These are phyloP conservation scores for Crithidia thermophila DNA, from an alignment of 208 protist species.

Conservation along the genomic window DNA sequence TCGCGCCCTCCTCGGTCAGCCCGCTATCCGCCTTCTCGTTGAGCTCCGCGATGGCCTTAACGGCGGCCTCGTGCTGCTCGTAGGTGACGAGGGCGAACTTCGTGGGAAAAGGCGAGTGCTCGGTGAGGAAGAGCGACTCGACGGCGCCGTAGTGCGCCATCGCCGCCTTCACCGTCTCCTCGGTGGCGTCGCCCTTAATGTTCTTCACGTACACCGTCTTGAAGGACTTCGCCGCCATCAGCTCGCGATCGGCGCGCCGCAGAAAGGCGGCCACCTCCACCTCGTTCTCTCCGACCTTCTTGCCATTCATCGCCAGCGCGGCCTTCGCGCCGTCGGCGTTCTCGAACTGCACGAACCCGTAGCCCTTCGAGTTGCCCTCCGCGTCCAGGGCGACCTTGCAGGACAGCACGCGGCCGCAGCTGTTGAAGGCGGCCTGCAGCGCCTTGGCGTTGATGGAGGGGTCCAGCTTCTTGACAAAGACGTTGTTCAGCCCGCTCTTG, in stretches of 20 bases:
- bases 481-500: conserved; percentile 94
- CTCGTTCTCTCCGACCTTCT: conserved; percentile 78
- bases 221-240: conserved; percentile 75
- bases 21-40: conserved; percentile 39
- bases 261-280: conserved; percentile 87
- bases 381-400: conserved; percentile 89
- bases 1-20: conserved; percentile 18
- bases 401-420: conserved; percentile 96
- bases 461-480: conserved; percentile 97
- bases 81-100: conserved; percentile 96
- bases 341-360: conserved; percentile 98
- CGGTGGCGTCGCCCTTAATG: conserved; percentile 57
- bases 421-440: conserved; percentile 94
- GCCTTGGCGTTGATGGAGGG: conserved; percentile 90
- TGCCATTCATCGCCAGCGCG: conserved; percentile 94
- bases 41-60: conserved; percentile 65
- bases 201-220: conserved; percentile 97
- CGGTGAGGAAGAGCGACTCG: conserved; percentile 49
- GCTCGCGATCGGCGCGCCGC: conserved; percentile 76
- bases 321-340: conserved; percentile 86
- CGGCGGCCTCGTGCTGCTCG: conserved; percentile 76
- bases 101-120: conserved; percentile 38
- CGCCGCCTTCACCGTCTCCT: conserved; percentile 70
- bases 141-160: conserved; percentile 86
- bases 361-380: conserved; percentile 86